Conservation (phyloP, 176 grass and related monocot species). For the bread wheat (Triticum aestivum) region IWGSC_CS_RefSeq_v2.1 NC_057814.1:76854921-76855420, state of each 20-base stretch:
- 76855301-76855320: background rate
- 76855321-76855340: background rate
- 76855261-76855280: background rate
- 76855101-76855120: background rate
- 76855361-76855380: background rate
- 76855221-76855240: too few relatives aligned
- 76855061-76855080: background rate
- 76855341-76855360: too few relatives aligned
- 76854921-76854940: background rate
- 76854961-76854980: too few relatives aligned
- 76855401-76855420: background rate
- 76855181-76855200: background rate
- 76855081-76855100: background rate
- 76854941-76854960: too few relatives aligned
- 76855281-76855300: background rate
- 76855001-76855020: background rate
- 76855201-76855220: background rate
- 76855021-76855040: background rate
- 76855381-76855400: background rate
- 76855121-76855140: background rate
- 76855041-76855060: background rate
- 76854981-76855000: too few relatives aligned
- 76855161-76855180: background rate
- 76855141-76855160: background rate
- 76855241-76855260: background rate